Base-by-base conservation (phyloP, 176 grass and related monocot genomes). In the Eremochloa ophiuroides region DNA sequence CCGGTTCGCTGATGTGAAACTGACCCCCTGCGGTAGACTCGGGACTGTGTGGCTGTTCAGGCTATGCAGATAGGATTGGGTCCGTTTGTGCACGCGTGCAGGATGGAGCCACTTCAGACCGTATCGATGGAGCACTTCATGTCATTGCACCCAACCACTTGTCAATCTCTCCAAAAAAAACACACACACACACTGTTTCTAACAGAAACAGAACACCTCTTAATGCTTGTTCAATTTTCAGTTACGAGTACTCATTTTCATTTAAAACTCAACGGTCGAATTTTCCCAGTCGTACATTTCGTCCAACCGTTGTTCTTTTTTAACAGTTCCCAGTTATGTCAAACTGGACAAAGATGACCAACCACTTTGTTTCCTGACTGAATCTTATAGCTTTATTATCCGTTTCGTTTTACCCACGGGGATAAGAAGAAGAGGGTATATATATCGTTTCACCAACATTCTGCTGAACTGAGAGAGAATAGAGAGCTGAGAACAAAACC, bases 1-100 rank as follows among this genome's bases (percentile, higher is more conserved):
- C 55, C 42, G 67, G 76, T 29, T 56, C 30, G 76, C 18, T 2
- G 1, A 59, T 86, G 84, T 86, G 84, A 73, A 86, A 17, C 30
- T 40, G 68, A 20, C 14, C 25, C 7, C 56, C 8, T 47, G 48
- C 0, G 14, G 73, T 38, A 3, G 74, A 59, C 77, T 80, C 3
- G 48, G 5, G 38, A 22, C 3, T 35, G 70, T 14, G 33, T 15
- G 34, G 50, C 31, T 75, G 35, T 37, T 37, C 35, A 37, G 35
- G 35, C 35, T 37, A 37, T 37, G 23, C 17, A 33, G 26, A 33
- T 73, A 33, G 71, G 47, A 35, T 34, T 22, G 7, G 30, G 33
- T 10, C 17, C 61, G 66, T 40, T 68, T 40, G 29, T 39, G 75
- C 83, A 72, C 41, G 60, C 81, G 75, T 33, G 65, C 33, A 33